These are phyloP conservation scores for Globisporangium uncinulatum DNA, from an alignment of 352 stramenopile genomes.

Conservation along the genomic window DNA sequence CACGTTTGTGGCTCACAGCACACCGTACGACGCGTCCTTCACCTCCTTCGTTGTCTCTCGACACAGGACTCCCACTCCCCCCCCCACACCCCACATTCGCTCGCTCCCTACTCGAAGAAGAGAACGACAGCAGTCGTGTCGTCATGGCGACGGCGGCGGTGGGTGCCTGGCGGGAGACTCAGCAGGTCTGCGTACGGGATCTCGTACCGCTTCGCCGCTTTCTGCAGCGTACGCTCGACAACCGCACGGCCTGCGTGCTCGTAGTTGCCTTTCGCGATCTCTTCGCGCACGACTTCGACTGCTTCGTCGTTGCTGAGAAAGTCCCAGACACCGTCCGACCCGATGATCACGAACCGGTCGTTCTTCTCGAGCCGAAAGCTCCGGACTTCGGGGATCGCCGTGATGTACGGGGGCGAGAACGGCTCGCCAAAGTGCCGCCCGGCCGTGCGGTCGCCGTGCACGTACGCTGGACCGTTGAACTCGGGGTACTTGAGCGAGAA, in stretches of 20 bases:
- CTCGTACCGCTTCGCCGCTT: constrained; percentile 62
- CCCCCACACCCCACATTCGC: not conserved
- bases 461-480: constrained; percentile 86
- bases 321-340: constrained; percentile 98
- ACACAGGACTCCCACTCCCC: not conserved
- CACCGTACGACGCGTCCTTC: too few relatives aligned
- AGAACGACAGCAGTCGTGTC: constrained; percentile 91
- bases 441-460: constrained; percentile 72
- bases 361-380: constrained; percentile 44
- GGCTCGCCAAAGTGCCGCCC: constrained; percentile 85
- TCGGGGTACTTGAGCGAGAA: constrained; percentile 93
- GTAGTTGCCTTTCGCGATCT: constrained; percentile 51
- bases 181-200: constrained; percentile 83
- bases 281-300: constrained; percentile 86
- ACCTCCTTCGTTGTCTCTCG: not conserved
- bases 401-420: constrained; percentile 93
- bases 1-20: too few relatives aligned
- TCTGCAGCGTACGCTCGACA: constrained; percentile 76
- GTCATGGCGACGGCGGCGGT: constrained; percentile 87
- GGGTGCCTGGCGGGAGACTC: constrained; percentile 70
- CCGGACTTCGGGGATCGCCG: constrained; percentile 80
- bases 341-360: constrained; percentile 97
- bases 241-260: constrained; percentile 68
- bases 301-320: constrained; percentile 94
- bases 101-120: constrained; percentile 60